Conservation (phyloP, 495 filamentous ascomycete genomes). For the Lentithecium fluviatile region DNA sequence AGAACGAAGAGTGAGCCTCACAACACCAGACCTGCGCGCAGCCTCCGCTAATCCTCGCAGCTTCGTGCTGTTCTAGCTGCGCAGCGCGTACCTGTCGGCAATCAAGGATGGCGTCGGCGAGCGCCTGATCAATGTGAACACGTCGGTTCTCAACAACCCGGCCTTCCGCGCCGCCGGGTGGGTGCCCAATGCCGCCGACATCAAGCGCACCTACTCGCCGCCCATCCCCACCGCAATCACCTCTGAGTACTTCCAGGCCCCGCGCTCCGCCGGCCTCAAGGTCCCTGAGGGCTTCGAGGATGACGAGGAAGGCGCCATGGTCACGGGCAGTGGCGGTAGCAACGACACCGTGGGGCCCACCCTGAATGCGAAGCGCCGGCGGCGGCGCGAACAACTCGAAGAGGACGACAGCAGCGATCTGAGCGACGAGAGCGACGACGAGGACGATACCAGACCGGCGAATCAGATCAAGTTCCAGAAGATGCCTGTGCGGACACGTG, state of each 20-base stretch:
- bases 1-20: conserved; percentile 85
- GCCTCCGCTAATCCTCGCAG: conserved; percentile 47
- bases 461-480: conserved; percentile 94
- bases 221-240: conserved; percentile 88
- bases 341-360: conserved; percentile 70
- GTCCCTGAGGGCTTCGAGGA: conserved; percentile 62
- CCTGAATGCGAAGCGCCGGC: conserved; percentile 47
- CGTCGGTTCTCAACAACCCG: conserved; percentile 82
- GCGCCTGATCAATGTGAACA: conserved; percentile 88
- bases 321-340: conserved; percentile 70
- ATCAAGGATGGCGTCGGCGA: conserved; percentile 96
- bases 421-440: conserved; percentile 94
- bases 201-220: conserved; percentile 91
- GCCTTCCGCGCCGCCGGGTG: conserved; percentile 95
- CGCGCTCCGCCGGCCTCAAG: conserved; percentile 50
- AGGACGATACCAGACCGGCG: conserved; percentile 62
- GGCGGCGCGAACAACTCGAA: conserved; percentile 73
- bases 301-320: conserved; percentile 76
- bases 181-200: conserved; percentile 70
- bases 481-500: conserved; percentile 83
- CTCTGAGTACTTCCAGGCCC: conserved; percentile 89
- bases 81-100: conserved; percentile 82
- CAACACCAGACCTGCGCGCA: background rate
- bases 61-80: conserved; percentile 89
- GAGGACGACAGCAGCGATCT: conserved; percentile 97